Conservation (phyloP, 2,329 filamentous ascomycete genomes). For the Diaporthe aspalathi region DNA sequence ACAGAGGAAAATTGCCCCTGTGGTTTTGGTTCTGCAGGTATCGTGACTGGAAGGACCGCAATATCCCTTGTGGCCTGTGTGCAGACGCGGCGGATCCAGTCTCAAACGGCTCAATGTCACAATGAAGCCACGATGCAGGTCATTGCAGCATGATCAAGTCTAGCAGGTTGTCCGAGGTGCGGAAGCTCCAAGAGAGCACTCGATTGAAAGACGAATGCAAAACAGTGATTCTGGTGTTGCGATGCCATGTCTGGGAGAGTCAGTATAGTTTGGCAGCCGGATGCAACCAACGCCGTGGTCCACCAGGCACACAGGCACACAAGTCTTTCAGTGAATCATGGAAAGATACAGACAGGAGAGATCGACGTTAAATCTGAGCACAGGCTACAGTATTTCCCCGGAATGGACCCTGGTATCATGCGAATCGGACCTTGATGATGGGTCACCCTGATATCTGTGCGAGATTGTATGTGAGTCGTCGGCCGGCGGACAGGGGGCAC, state of each 20-base stretch:
- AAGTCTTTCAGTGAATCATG: too few relatives aligned
- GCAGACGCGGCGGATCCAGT: not conserved
- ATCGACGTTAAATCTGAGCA: not conserved
- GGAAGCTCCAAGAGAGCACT: not conserved
- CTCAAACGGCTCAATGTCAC: not conserved
- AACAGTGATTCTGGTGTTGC: too few relatives aligned
- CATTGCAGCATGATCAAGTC: not conserved
- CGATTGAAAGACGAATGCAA: not conserved
- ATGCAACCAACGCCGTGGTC: not conserved
- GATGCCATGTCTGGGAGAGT: not conserved
- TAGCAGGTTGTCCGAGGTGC: not conserved
- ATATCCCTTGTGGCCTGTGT: too few relatives aligned
- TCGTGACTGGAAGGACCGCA: not conserved
- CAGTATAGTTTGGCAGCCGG: not conserved
- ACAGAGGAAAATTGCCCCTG: too few relatives aligned
- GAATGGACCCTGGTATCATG: conserved; percentile 5
- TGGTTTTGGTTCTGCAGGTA: not conserved
- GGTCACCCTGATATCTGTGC: not conserved
- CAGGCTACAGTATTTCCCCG: not conserved
- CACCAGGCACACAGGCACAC: too few relatives aligned
- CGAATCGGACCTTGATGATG: not conserved
- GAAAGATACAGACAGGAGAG: not conserved
- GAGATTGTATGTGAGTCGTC: not conserved
- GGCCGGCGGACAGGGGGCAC: not conserved
- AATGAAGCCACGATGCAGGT: not conserved